Percentiles rank a stretch among this genome's conserved stretches.
Evolutionary conservation across 2,329 filamentous ascomycete species (phyloP).

Genomic region (Fusarium foetens): DNA sequence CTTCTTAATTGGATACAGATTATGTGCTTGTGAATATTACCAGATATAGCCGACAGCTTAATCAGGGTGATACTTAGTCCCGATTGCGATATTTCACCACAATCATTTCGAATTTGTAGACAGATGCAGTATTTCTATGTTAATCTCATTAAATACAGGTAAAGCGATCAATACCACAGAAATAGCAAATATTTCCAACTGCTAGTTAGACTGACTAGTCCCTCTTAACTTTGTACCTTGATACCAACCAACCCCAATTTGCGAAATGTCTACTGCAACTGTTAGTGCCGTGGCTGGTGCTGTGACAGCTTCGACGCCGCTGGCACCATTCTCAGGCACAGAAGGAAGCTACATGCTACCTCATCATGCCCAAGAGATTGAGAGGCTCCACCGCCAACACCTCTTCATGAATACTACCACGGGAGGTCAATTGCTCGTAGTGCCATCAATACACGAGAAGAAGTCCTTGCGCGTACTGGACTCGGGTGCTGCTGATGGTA

Average conservation of each 20-base stretch:
- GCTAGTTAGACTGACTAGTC: rapidly evolving
- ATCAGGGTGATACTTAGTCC: neutral
- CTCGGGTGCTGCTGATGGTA: neutral
- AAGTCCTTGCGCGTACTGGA: neutral
- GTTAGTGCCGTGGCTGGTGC: neutral
- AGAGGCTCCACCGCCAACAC: neutral
- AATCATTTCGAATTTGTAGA: neutral
- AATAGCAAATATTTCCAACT: neutral
- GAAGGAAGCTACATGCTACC: neutral
- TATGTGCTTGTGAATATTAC: neutral
- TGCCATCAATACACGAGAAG: neutral
- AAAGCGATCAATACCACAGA: rapidly evolving
- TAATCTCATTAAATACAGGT: neutral
- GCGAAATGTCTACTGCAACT: neutral
- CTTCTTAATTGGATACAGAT: neutral
- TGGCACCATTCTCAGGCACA: neutral
- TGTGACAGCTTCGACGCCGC: neutral
- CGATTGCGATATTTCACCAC: neutral
- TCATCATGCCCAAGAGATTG: neutral
- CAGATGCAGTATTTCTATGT: rapidly evolving
- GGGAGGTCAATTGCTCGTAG: neutral
- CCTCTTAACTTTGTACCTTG: neutral
- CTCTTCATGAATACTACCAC: neutral
- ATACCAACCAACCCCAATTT: neutral
- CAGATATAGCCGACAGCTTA: neutral